These are phyloP conservation scores for Xylariaceae sp. DNA, from an alignment of 2,329 filamentous ascomycete genomes.

Conservation along the genomic window DNA sequence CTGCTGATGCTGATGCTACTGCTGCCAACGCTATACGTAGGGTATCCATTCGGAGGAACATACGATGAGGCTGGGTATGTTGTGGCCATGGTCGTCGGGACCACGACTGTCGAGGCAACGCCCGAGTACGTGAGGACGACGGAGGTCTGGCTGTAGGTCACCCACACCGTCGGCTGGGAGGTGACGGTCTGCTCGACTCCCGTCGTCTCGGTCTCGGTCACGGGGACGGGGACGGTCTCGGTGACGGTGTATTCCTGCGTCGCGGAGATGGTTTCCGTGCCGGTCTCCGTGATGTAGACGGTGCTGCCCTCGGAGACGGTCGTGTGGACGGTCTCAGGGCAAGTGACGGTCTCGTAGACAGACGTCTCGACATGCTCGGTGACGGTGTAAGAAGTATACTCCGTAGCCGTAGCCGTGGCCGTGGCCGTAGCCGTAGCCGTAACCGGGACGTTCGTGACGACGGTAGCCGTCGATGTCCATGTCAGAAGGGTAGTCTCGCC, in stretches of 20 bases:
- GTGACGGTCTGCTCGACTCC: conserved; percentile 37
- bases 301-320: conserved; percentile 40
- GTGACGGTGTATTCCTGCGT: conserved; percentile 36
- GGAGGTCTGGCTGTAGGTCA: conserved; percentile 31
- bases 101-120: conserved; percentile 20
- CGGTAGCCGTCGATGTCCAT: conserved; percentile 37
- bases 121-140: conserved; percentile 31
- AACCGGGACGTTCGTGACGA: conserved; percentile 29
- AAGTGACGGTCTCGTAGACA: conserved; percentile 35
- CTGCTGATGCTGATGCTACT: no score
- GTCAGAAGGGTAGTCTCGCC: conserved; percentile 38
- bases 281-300: conserved; percentile 38
- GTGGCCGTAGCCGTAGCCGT: conserved; percentile 23
- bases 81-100: conserved; percentile 19
- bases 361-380: conserved; percentile 30
- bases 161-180: conserved; percentile 30
- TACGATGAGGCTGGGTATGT: not conserved
- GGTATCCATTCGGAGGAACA: not conserved
- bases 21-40: not conserved
- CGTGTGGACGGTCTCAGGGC: conserved; percentile 37
- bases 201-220: conserved; percentile 33
- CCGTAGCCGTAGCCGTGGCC: conserved; percentile 23
- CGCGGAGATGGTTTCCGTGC: conserved; percentile 36
- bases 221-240: conserved; percentile 38
- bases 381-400: conserved; percentile 31